Percentiles rank a stretch among this genome's conserved stretches.
Conservation (phyloP, 768 basidiomycete species). For the Mycena galericulata region DNA sequence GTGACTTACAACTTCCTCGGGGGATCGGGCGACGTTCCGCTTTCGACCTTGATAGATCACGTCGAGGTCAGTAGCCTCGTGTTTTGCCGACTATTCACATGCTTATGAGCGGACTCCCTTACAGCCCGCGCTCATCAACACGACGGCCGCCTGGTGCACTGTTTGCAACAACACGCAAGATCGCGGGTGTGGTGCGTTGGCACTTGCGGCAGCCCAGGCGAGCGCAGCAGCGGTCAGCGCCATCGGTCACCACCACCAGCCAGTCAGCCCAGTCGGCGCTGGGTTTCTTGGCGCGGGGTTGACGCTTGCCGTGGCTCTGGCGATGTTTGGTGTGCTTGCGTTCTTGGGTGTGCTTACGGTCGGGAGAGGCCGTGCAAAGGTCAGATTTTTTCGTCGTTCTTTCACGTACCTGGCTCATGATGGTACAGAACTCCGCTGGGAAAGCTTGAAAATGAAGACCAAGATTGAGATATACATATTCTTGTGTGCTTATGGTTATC, state of each 20-base stretch:
- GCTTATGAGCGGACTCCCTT: no score
- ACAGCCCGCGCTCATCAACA: constrained; percentile 63
- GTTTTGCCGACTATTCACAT: no score
- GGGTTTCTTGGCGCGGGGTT: constrained; percentile 76
- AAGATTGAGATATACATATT: constrained; percentile 13
- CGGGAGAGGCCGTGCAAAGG: constrained; percentile 33
- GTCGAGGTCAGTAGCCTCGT: constrained; percentile 44
- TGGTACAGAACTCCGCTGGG: constrained; percentile 6
- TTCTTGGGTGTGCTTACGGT: constrained; percentile 55
- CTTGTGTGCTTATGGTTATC: constrained; percentile 13
- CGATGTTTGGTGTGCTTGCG: constrained; percentile 51
- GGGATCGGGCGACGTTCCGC: constrained; percentile 61
- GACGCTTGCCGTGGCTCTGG: constrained; percentile 55
- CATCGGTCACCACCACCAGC: constrained; percentile 41
- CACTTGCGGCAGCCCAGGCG: constrained; percentile 46
- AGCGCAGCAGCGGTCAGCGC: constrained; percentile 41
- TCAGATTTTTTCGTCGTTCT: not conserved
- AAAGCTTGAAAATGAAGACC: constrained; percentile 13
- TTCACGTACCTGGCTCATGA: not conserved
- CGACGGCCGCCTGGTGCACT: constrained; percentile 68
- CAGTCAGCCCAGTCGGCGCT: constrained; percentile 68
- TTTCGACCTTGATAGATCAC: constrained; percentile 62
- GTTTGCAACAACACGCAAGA: constrained; percentile 67
- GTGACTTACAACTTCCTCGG: constrained; percentile 60
- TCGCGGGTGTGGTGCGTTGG: constrained; percentile 66